Evolutionary conservation across 768 basidiomycete genomes (phyloP).

Genomic region (Suillus hirtellus): DNA sequence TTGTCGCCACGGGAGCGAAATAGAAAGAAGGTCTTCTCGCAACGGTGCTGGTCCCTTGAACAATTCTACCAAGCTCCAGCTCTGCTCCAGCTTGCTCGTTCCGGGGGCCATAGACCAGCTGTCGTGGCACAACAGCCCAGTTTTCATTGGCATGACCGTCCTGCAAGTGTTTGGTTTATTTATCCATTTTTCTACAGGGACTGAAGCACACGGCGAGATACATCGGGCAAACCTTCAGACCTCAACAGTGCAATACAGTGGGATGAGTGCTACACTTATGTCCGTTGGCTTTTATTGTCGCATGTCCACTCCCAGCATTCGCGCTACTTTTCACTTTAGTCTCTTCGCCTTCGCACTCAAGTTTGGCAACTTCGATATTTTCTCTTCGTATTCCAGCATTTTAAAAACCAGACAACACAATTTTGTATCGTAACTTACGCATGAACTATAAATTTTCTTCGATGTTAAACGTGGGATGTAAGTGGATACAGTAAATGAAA

Average conservation of each 20-base stretch:
- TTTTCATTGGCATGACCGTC: slow-evolving; percentile 18
- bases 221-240: slow-evolving; percentile 18
- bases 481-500: background rate
- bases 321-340: slow-evolving; percentile 10
- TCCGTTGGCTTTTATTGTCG: slow-evolving; percentile 22
- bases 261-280: slow-evolving; percentile 15
- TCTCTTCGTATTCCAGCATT: slow-evolving; percentile 21
- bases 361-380: slow-evolving; percentile 10
- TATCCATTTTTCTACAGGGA: slow-evolving; percentile 33
- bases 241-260: slow-evolving; percentile 14
- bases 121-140: slow-evolving; percentile 16
- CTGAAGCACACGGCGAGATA: slow-evolving; percentile 23
- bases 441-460: slow-evolving; percentile 35
- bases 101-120: slow-evolving; percentile 6
- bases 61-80: slow-evolving; percentile 7
- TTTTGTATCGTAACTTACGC: slow-evolving; percentile 34
- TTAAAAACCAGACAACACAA: slow-evolving; percentile 22
- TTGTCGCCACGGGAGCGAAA: slow-evolving; percentile 48
- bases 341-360: slow-evolving; percentile 1
- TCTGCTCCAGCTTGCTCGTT: slow-evolving; percentile 9
- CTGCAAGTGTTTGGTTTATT: slow-evolving; percentile 31
- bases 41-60: slow-evolving; percentile 13
- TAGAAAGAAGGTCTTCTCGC: slow-evolving; percentile 19
- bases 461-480: slow-evolving; percentile 1
- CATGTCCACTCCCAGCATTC: slow-evolving; percentile 14